Conservation (phyloP, 192 early-diverging fungal genomes). For the Irineochytrium annulatum region DNA sequence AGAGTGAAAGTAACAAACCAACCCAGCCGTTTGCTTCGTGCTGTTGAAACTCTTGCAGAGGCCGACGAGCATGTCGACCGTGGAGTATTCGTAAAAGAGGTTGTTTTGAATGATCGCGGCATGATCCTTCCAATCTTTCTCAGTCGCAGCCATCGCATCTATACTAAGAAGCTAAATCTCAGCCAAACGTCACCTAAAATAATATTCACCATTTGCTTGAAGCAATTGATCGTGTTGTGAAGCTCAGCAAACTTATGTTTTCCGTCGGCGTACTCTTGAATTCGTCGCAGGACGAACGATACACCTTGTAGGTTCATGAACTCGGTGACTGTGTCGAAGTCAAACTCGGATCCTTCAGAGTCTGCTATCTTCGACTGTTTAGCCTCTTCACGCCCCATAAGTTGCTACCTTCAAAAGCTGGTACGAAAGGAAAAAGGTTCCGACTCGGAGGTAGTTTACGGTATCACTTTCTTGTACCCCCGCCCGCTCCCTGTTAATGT, state of each 20-base stretch:
- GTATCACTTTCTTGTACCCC: slow-evolving; percentile 33
- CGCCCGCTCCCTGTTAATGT: slow-evolving; percentile 38
- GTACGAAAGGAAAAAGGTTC: slow-evolving; percentile 38
- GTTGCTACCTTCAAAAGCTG: slow-evolving; percentile 18
- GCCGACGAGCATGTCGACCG: slow-evolving; percentile 54
- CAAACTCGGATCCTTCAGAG: slow-evolving; percentile 7
- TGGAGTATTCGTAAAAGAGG: slow-evolving; percentile 63
- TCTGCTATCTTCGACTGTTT: slow-evolving; percentile 2
- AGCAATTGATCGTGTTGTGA: slow-evolving; percentile 48
- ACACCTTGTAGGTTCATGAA: slow-evolving; percentile 34
- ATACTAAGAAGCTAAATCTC: slow-evolving; percentile 43
- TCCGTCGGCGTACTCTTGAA: slow-evolving; percentile 31
- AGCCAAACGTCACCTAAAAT: background rate
- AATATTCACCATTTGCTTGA: slow-evolving; percentile 57
- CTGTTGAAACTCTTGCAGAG: slow-evolving; percentile 45
- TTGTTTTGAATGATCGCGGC: slow-evolving; percentile 66
- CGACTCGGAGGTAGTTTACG: slow-evolving; percentile 31
- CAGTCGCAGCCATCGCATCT: slow-evolving; percentile 47
- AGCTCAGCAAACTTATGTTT: slow-evolving; percentile 55
- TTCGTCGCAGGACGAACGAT: slow-evolving; percentile 30
- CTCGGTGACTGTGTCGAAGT: slow-evolving; percentile 42
- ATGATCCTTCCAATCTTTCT: slow-evolving; percentile 45
- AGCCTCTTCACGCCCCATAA: background rate
- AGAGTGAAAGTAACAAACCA: too few relatives aligned
- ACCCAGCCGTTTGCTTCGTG: slow-evolving; percentile 33